phyloP scores from a whole-genome alignment of 108 stramenopile species.

The Skeletonema costatum region DNA sequence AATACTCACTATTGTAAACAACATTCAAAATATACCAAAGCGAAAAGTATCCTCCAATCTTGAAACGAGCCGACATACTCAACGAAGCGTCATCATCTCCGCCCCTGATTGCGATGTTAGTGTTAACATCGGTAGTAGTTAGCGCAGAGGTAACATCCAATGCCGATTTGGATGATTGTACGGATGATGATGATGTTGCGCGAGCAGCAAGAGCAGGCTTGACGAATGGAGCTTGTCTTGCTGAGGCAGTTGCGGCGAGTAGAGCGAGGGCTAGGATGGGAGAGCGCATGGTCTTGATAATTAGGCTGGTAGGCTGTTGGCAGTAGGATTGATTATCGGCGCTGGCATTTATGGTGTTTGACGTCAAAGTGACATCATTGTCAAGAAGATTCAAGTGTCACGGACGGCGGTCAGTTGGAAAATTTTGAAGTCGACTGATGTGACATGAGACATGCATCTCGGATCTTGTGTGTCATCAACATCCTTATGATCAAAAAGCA shows the following conservation, averaged over 20 bases:
- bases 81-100: constrained; percentile 9
- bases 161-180: not conserved
- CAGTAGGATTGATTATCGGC: too few relatives aligned
- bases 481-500: too few relatives aligned
- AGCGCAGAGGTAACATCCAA: not conserved
- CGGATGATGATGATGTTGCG: not conserved
- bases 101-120: not conserved
- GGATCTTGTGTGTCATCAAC: too few relatives aligned
- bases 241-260: not conserved
- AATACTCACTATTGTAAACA: constrained; percentile 92
- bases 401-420: too few relatives aligned
- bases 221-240: not conserved
- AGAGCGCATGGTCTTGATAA: not conserved
- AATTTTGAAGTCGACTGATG: too few relatives aligned
- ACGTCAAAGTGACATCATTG: too few relatives aligned
- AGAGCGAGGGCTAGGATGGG: not conserved
- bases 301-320: too few relatives aligned
- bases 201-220: not conserved
- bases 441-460: too few relatives aligned
- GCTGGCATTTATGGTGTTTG: too few relatives aligned
- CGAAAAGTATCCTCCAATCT: constrained; percentile 86
- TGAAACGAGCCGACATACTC: constrained; percentile 26
- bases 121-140: not conserved
- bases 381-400: too few relatives aligned
- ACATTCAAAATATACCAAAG: constrained; percentile 98